A percentile compares a stretch with the other conserved stretches of the same genome.
Evolutionary conservation across 1,139 yeast genomes (phyloP).

Genomic region (Geotrichum australiense): DNA sequence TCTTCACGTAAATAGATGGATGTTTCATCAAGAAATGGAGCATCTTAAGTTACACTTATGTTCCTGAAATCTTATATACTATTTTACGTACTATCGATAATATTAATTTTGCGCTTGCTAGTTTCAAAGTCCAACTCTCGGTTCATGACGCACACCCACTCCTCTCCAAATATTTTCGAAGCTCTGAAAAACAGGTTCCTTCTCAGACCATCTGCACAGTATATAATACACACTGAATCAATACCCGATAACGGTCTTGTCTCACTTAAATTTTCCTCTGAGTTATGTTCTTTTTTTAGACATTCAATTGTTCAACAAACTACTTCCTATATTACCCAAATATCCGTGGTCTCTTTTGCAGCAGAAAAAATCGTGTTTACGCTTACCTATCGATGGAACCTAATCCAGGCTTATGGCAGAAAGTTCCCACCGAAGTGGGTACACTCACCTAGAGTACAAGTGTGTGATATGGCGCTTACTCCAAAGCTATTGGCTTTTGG

Average conservation of each 20-base stretch:
- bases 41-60: too few relatives aligned
- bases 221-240: slow-evolving; percentile 19
- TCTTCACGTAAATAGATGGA: too few relatives aligned
- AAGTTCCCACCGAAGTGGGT: slow-evolving; percentile 19
- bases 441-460: slow-evolving; percentile 17
- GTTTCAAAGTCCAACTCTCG: too few relatives aligned
- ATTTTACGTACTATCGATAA: too few relatives aligned
- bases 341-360: slow-evolving; percentile 14
- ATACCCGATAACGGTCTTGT: slow-evolving; percentile 20
- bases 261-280: slow-evolving; percentile 12
- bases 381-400: slow-evolving; percentile 20
- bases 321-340: slow-evolving; percentile 3
- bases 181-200: slow-evolving; percentile 18
- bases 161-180: background rate
- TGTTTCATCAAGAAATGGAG: too few relatives aligned
- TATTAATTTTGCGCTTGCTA: too few relatives aligned
- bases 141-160: too few relatives aligned
- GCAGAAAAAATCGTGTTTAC: slow-evolving; percentile 6
- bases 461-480: slow-evolving; percentile 20
- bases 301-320: slow-evolving; percentile 3
- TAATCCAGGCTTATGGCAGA: slow-evolving; percentile 3
- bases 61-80: too few relatives aligned
- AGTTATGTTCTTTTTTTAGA: slow-evolving; percentile 9
- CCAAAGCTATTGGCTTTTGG: slow-evolving; percentile 18
- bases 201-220: slow-evolving; percentile 22